Conservation (phyloP, 306 rosid species). For the Castanea mollissima region DNA sequence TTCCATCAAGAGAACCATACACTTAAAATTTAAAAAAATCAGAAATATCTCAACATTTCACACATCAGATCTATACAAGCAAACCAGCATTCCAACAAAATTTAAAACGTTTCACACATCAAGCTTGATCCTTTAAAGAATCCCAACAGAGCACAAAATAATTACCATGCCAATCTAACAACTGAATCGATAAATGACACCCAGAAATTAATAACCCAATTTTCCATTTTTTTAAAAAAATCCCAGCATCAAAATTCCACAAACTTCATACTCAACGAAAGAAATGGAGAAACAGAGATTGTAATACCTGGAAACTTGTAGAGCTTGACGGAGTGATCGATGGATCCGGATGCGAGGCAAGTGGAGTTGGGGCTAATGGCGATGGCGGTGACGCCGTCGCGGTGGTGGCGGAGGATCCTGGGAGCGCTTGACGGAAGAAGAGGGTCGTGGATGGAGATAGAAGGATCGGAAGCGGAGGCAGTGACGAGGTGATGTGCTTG, state of each 20-base stretch:
- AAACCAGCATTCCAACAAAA: background rate
- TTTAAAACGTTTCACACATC: background rate
- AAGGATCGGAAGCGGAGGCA: constrained; percentile 64
- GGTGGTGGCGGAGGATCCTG: constrained; percentile 80
- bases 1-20: background rate
- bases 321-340: constrained; percentile 91
- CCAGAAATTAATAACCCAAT: background rate
- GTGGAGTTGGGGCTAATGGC: constrained; percentile 94
- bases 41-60: background rate
- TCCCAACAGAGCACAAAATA: background rate
- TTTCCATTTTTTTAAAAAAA: background rate
- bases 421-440: constrained; percentile 62
- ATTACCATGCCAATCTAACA: too few species aligned
- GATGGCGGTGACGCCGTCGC: constrained; percentile 86
- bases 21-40: background rate
- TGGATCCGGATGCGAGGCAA: constrained; percentile 92
- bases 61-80: background rate
- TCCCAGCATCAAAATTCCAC: background rate
- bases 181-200: too few species aligned
- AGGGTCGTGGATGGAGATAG: constrained; percentile 73
- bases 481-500: constrained; percentile 68
- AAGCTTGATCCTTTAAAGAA: background rate
- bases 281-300: background rate
- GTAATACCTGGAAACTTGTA: constrained; percentile 85
- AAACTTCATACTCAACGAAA: background rate